Evolutionary conservation across 1,284 basidiomycete species (phyloP).

Genomic region (Melampsora americana): DNA sequence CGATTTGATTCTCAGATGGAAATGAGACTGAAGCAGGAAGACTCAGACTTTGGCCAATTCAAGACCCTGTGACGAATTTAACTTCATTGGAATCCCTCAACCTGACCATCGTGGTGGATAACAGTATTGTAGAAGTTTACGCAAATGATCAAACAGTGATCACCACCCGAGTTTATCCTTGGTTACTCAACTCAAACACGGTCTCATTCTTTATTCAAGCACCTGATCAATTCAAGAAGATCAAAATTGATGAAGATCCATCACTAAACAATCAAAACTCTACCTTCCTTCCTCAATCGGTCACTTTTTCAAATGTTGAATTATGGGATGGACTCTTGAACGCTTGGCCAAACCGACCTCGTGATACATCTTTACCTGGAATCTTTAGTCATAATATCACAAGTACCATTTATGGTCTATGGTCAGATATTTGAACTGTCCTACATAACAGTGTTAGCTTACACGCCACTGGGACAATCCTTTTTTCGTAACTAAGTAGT

Average conservation of each 20-base stretch:
- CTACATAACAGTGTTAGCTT: too few relatives aligned
- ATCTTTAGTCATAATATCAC: conserved; percentile 35
- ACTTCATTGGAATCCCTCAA: conserved; percentile 45
- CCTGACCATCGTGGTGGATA: conserved; percentile 51
- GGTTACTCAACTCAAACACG: conserved; percentile 14
- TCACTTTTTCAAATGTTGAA: conserved; percentile 33
- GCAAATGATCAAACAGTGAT: conserved; percentile 52
- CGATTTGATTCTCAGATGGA: conserved; percentile 44
- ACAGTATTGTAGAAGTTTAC: conserved; percentile 52
- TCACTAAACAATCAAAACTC: background rate
- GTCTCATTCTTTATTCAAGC: conserved; percentile 22
- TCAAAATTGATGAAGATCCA: background rate
- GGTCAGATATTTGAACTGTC: conserved; percentile 33
- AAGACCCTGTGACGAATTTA: conserved; percentile 9
- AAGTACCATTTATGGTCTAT: conserved; percentile 32
- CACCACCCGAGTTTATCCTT: conserved; percentile 51
- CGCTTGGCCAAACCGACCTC: conserved; percentile 37
- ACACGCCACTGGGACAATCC: too few relatives aligned
- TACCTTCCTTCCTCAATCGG: background rate
- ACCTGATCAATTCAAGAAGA: background rate
- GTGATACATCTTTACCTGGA: conserved; percentile 25
- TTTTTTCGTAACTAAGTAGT: too few relatives aligned
- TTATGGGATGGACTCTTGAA: conserved; percentile 37
- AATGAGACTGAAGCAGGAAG: conserved; percentile 47
- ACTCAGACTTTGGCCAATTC: conserved; percentile 47